Evolutionary conservation across 768 basidiomycete species (phyloP), one percentile per base, ranked within the genome.

Genomic region (Brasilioporus rufonigricans): DNA sequence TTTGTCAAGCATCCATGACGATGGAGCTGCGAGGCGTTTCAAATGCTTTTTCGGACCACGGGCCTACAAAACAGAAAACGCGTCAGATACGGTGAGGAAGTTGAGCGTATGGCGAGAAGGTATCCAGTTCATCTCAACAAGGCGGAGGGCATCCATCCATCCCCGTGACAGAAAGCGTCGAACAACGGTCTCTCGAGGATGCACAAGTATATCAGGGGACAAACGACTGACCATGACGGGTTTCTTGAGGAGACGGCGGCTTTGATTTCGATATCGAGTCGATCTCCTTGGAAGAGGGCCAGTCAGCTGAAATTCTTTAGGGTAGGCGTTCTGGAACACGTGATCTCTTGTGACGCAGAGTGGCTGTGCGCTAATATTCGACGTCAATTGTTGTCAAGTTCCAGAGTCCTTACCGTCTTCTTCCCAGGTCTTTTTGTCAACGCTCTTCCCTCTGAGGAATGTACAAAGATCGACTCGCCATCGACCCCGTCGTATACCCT

Each of bases 1-100:
- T 80, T 99, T 99, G 83, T 98, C 93, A 61, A 99, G 84, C 95
- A 99, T 98, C 97, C 97, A 99, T 80, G 93, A 89, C 44, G 93
- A 96, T 60, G 97, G 97, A 58, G 97, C 97, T 63, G 87, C 86
- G 56, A 98, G 85, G 71, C 96, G 91, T 84, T 98, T 98, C 80
- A 98, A 84, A 73, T 98, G 95, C 78, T 97, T 97, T 89, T 91
- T 97, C 61, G 95, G 95, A 86, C 95, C 95, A 75, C 95, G 89
- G 71, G 84, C 93, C 95, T 97, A 63, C 21, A 63, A 62, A 62
- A 69, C 43, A 48, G 35, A 48, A 31, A 53, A 53, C 4, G 46
- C 14, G 44, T 72, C 31, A 73, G 56, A 44, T 50, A 29, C 13
- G 19, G 10, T 27, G 49, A 48, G 44, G n/a, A 44, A 12, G 41